These are phyloP conservation scores for Suhomyces xylopsoci DNA, from an alignment of 805 yeast species.

Conservation along the genomic window DNA sequence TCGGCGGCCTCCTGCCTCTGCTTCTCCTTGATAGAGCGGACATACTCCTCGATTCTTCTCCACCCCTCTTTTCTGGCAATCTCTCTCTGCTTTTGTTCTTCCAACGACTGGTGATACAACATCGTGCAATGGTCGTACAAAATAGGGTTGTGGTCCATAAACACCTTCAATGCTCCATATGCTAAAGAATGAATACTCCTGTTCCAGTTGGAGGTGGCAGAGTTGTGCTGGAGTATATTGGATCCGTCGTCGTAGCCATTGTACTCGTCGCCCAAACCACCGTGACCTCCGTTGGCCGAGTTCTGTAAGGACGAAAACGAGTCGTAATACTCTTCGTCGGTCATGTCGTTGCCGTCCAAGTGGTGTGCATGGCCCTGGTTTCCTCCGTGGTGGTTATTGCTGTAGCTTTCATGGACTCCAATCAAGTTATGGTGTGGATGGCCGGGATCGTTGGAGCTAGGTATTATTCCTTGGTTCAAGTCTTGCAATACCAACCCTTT, in stretches of 20 bases:
- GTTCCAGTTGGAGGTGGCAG: conserved; percentile 77
- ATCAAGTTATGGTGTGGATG: conserved; percentile 23
- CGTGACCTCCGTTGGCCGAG: conserved; percentile 8
- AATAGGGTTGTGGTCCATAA: conserved; percentile 88
- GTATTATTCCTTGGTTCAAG: conserved; percentile 19
- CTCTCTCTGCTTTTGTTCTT: conserved; percentile 66
- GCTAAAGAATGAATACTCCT: conserved; percentile 89
- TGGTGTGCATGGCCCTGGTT: conserved; percentile 12
- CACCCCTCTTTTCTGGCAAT: conserved; percentile 64
- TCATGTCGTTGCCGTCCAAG: conserved; percentile 31
- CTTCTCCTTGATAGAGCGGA: conserved; percentile 26
- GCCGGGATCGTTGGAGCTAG: conserved; percentile 21
- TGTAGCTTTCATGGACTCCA: conserved; percentile 15
- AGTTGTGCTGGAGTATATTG: conserved; percentile 40
- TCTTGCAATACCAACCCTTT: conserved; percentile 32
- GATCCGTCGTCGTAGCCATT: conserved; percentile 31
- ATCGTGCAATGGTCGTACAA: conserved; percentile 92
- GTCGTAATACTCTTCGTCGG: conserved; percentile 45
- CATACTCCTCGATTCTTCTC: conserved; percentile 65
- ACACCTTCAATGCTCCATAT: conserved; percentile 83
- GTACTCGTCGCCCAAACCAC: conserved; percentile 20
- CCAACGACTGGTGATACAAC: conserved; percentile 74
- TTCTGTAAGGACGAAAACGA: conserved; percentile 34
- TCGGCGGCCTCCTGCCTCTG: conserved; percentile 5
- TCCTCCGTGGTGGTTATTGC: conserved; percentile 11